A percentile compares a stretch with the other conserved stretches of the same genome.
phyloP scores from a whole-genome alignment of 176 grass and related monocot species.

The Bolboschoenus planiculmis region DNA sequence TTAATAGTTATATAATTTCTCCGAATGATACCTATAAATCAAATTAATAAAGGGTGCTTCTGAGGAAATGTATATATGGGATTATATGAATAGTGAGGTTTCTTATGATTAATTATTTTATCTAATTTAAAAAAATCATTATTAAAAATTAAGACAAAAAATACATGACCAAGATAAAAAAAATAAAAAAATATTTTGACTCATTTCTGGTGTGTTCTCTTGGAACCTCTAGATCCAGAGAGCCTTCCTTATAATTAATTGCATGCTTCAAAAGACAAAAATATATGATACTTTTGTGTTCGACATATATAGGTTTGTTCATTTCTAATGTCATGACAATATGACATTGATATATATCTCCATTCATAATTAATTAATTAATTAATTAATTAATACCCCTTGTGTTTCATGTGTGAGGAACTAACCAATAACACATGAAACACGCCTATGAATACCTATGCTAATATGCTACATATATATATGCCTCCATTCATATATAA shows the following conservation, averaged over 20 bases:
- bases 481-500: not conserved
- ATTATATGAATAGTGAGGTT: too few relatives aligned
- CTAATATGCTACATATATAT: too few relatives aligned
- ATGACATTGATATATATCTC: not conserved
- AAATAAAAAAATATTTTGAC: not conserved
- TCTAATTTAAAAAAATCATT: too few relatives aligned
- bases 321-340: not conserved
- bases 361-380: not conserved
- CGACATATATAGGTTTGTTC: not conserved
- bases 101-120: too few relatives aligned
- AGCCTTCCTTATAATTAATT: not conserved
- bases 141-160: not conserved
- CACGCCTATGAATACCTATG: not conserved
- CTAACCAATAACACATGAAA: not conserved
- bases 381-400: not conserved
- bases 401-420: not conserved
- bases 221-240: not conserved
- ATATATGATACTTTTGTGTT: not conserved
- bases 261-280: not conserved
- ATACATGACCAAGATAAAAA: not conserved
- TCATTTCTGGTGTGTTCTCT: not conserved
- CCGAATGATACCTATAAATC: too few relatives aligned
- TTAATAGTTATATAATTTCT: too few relatives aligned
- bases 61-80: too few relatives aligned
- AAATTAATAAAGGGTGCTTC: too few relatives aligned